These are phyloP conservation scores for Danielia oregonensis DNA, from an alignment of 805 yeast genomes.

Conservation along the genomic window DNA sequence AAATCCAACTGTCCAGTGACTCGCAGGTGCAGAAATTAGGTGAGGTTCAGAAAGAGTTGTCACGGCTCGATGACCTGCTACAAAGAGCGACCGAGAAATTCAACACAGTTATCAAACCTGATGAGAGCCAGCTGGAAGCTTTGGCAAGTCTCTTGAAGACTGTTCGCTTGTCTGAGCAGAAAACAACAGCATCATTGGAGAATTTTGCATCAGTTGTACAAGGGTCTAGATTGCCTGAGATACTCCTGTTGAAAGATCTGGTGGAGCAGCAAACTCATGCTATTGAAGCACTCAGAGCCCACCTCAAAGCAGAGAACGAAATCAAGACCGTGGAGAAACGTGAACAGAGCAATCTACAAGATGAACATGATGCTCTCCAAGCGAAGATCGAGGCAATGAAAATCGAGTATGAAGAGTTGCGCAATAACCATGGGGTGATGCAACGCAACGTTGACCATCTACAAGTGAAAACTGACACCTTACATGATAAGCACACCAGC, in stretches of 20 bases:
- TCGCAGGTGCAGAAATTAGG: not conserved
- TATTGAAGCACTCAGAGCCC: not conserved
- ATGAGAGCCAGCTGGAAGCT: not conserved
- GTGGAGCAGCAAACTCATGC: constrained; percentile 1
- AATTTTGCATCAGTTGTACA: too few species aligned
- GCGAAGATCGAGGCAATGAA: too few species aligned
- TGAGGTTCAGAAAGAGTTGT: not conserved
- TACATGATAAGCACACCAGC: constrained; percentile 3
- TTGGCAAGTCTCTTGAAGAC: not conserved
- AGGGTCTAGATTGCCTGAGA: not conserved
- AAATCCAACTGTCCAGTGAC: too few species aligned
- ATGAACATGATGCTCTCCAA: too few species aligned
- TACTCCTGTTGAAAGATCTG: not conserved
- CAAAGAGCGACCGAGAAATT: too few species aligned
- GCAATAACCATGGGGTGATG: too few species aligned
- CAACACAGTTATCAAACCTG: not conserved
- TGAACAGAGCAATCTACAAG: constrained; percentile 1
- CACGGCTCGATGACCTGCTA: not conserved
- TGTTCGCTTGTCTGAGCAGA: not conserved
- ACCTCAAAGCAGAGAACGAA: not conserved
- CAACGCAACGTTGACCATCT: too few species aligned
- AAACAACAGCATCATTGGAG: not conserved
- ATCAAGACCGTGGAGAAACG: too few species aligned
- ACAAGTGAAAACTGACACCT: not conserved
- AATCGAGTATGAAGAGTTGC: too few species aligned